Base-by-base conservation (phyloP, 2,329 filamentous ascomycete species). In the Talaromyces sp. region DNA sequence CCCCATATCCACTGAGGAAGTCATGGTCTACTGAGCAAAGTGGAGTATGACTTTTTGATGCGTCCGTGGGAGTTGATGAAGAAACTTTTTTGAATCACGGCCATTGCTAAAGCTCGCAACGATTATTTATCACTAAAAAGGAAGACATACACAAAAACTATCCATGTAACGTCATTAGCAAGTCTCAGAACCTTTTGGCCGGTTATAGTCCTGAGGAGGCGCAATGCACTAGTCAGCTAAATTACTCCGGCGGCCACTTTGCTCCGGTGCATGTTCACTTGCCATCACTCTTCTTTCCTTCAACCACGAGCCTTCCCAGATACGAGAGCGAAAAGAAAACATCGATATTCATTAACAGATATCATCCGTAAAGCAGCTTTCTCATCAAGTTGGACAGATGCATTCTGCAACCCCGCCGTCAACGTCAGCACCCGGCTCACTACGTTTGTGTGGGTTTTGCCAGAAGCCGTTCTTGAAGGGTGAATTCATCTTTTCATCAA, bases 371-470 rank as follows among this genome's bases (percentile, higher is more conserved):
- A 14, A 50, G n/a, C 8, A 41, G 10, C 19, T 11, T 39, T 2
- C 11, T 60, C 3, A 31, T 9, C 31, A 27, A 9, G 3, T 47
- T 47, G 24, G 10, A 47, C 9, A 27, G 7, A 60, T 60, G 58
- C 41, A 37, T 49, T 60, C 58, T 6, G 31, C 10, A 50, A 3
- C 35, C 11, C 19, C n/a, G 54, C 33, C 54, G 41, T 37, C 47
- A 22, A 10, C n/a, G 8, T 57, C 60, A 45, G 6, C 39, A 16
- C 24, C 37, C 1, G 31, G 16, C 7, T 16, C 37, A 3, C 9
- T 62, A 33, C n/a, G 60, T 22, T 16, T 62, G 16, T 62, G 60
- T 41, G 60, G 22, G 2, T 45, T 62, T 33, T 62, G 60, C n/a
- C 49, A 56, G n/a, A n/a, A n/a, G n/a, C n/a, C n/a, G n/a, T n/a